These are phyloP conservation scores for Scutellaria minor DNA, from an alignment of 257 asterid species.

Conservation along the genomic window DNA sequence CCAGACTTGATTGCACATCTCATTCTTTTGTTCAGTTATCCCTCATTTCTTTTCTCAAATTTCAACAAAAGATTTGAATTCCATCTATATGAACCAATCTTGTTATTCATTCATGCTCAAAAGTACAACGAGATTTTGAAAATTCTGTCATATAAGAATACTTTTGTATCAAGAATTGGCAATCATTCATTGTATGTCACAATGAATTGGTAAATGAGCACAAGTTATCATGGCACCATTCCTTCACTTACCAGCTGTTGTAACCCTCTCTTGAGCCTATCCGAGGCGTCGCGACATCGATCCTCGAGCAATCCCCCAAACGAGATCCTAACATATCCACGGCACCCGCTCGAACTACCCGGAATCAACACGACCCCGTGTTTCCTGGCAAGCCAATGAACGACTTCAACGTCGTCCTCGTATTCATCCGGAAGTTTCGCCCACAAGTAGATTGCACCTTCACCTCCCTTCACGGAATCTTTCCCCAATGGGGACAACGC, in stretches of 20 bases:
- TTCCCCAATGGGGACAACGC: slow-evolving; percentile 85
- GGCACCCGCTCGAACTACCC: slow-evolving; percentile 77
- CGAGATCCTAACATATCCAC: slow-evolving; percentile 76
- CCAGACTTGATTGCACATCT: too few species aligned
- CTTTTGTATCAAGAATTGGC: slow-evolving; percentile 20
- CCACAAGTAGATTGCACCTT: slow-evolving; percentile 97
- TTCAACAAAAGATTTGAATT: neutral
- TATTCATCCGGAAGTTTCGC: slow-evolving; percentile 75
- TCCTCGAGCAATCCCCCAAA: slow-evolving; percentile 81
- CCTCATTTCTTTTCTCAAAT: neutral
- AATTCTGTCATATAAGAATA: slow-evolving; percentile 17
- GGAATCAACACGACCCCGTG: slow-evolving; percentile 79
- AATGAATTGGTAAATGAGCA: slow-evolving; percentile 23
- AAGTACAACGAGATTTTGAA: neutral
- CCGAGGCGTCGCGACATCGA: slow-evolving; percentile 63
- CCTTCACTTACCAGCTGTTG: slow-evolving; percentile 78
- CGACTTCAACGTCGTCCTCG: slow-evolving; percentile 70
- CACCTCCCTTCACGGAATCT: slow-evolving; percentile 85
- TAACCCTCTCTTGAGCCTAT: slow-evolving; percentile 77
- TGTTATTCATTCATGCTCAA: neutral
- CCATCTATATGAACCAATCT: neutral
- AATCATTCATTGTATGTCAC: slow-evolving; percentile 33
- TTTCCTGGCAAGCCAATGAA: slow-evolving; percentile 75
- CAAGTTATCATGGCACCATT: slow-evolving; percentile 58
- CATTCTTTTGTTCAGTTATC: neutral